These are phyloP conservation scores for Chrysanthemum makinoi DNA, from an alignment of 129 eudicot genomes.

Conservation along the genomic window DNA sequence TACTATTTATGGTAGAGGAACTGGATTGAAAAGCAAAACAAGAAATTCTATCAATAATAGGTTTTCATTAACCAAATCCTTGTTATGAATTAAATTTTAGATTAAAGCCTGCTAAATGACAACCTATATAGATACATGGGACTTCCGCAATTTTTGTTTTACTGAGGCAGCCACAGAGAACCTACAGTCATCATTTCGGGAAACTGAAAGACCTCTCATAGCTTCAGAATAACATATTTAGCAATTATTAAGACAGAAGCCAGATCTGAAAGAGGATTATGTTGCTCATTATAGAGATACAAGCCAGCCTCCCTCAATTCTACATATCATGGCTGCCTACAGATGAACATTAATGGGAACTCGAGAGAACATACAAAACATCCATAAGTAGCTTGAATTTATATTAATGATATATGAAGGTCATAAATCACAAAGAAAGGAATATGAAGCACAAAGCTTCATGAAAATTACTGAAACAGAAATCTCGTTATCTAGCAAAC, in stretches of 20 bases:
- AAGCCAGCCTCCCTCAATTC: not conserved
- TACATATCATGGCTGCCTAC: not conserved
- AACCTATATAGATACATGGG: not conserved
- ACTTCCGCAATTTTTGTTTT: not conserved
- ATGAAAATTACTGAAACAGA: slow-evolving; percentile 1
- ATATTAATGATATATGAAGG: not conserved
- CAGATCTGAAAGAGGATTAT: not conserved
- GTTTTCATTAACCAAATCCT: not conserved
- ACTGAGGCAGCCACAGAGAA: too few relatives aligned
- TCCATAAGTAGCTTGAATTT: slow-evolving; percentile 5
- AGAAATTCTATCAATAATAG: not conserved
- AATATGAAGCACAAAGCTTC: slow-evolving; percentile 1
- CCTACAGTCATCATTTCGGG: too few relatives aligned
- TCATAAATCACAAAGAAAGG: not conserved
- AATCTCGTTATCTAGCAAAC: not conserved
- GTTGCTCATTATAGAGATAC: not conserved
- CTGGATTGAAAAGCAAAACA: not conserved
- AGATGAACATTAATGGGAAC: not conserved
- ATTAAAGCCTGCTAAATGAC: not conserved
- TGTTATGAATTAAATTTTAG: not conserved
- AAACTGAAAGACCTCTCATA: too few relatives aligned
- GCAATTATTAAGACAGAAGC: not conserved
- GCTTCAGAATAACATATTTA: not conserved
- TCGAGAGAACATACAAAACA: not conserved
- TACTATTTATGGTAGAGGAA: too few relatives aligned